phyloP scores from a whole-genome alignment of 108 stramenopile species.

The Cylindrotheca fusiformis region DNA sequence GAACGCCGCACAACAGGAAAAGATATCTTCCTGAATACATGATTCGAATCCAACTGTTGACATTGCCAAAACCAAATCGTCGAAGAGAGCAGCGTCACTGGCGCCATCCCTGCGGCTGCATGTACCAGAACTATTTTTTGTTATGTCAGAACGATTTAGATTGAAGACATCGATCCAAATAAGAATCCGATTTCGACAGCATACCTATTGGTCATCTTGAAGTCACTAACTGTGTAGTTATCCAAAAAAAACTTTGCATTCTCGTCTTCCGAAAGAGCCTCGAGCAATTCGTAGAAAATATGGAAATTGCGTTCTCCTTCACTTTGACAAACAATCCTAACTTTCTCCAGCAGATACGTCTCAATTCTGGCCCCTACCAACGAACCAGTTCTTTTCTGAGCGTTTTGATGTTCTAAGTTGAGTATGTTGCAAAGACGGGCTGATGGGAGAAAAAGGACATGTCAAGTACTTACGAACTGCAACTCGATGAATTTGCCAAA shows the following conservation, averaged over 20 bases:
- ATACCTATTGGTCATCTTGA: conserved; percentile 44
- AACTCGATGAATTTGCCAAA: conserved; percentile 89
- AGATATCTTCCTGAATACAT: too few relatives aligned
- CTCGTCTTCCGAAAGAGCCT: conserved; percentile 5
- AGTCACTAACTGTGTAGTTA: conserved; percentile 45
- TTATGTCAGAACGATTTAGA: conserved; percentile 67
- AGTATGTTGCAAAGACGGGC: conserved; percentile 60
- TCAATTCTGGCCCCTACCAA: conserved; percentile 83
- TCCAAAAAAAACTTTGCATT: conserved; percentile 29
- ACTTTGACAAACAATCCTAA: conserved; percentile 77
- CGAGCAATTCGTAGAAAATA: conserved; percentile 82
- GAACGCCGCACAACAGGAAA: too few relatives aligned
- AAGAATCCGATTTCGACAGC: too few relatives aligned
- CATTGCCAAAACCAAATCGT: too few relatives aligned
- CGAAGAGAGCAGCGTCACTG: too few relatives aligned
- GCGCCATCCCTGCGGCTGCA: too few relatives aligned
- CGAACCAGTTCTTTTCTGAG: conserved; percentile 25
- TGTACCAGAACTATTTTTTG: too few relatives aligned
- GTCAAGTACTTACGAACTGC: conserved; percentile 56
- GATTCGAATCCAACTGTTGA: too few relatives aligned
- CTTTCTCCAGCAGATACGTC: conserved; percentile 94
- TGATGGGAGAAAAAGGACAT: conserved; percentile 85
- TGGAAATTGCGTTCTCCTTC: conserved; percentile 92
- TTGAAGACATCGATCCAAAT: conserved; percentile 65
- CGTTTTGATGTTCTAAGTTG: conserved; percentile 70